Evolutionary conservation across 805 yeast genomes (phyloP).

Genomic region (Clavispora asparagi): DNA sequence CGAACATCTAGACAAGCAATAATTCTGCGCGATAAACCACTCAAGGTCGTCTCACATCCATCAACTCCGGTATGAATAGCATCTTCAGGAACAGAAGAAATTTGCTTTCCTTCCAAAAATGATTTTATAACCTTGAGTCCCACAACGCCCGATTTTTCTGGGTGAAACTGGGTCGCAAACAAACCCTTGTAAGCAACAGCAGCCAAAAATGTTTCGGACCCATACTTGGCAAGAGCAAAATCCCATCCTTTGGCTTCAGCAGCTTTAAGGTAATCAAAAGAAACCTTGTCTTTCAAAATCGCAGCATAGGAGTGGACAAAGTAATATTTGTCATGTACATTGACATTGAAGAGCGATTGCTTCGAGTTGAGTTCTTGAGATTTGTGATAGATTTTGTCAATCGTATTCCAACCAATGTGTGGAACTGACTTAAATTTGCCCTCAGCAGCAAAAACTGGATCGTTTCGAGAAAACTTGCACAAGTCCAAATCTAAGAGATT

Average conservation of each 20-base stretch:
- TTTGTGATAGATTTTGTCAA: constrained; percentile 21
- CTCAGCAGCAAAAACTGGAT: constrained; percentile 22
- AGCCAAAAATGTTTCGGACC: constrained; percentile 75
- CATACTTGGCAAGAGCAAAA: constrained; percentile 67
- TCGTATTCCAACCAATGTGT: constrained; percentile 91
- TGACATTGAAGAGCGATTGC: constrained; percentile 53
- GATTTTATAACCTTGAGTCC: constrained; percentile 74
- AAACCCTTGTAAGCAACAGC: constrained; percentile 72
- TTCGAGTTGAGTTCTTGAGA: constrained; percentile 20
- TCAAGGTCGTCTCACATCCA: constrained; percentile 30
- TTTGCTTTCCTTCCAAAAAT: constrained; percentile 51
- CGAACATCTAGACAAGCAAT: constrained; percentile 98
- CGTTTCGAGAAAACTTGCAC: constrained; percentile 47
- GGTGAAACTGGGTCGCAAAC: constrained; percentile 97
- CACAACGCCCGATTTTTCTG: constrained; percentile 94
- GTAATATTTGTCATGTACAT: constrained; percentile 70
- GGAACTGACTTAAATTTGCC: constrained; percentile 76
- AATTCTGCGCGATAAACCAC: constrained; percentile 82
- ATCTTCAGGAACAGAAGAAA: constrained; percentile 14
- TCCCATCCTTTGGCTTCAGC: constrained; percentile 54
- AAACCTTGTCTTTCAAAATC: constrained; percentile 37
- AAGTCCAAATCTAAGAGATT: constrained; percentile 44
- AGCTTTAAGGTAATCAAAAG: constrained; percentile 14
- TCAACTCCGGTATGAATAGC: constrained; percentile 3
- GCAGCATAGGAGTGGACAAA: constrained; percentile 95